Evolutionary conservation across 225 moss, liverwort and hornwort species (phyloP).

Genomic region (Asterella californica): DNA sequence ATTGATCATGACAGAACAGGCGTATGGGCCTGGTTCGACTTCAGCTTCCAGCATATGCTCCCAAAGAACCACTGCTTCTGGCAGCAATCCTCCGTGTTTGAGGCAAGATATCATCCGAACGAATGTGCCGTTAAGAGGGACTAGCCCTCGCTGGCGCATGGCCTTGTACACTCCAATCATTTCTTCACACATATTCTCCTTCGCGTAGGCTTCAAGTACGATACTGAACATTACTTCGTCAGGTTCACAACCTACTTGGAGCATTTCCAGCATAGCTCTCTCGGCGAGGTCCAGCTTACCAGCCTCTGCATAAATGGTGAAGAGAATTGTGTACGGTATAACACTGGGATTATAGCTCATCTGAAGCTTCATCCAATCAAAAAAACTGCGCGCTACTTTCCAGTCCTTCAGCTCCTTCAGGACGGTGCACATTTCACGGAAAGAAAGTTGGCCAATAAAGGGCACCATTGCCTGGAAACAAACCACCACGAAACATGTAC

Average conservation of each 20-base stretch:
- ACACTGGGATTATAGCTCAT: constrained; percentile 79
- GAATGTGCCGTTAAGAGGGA: constrained; percentile 64
- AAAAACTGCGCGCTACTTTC: constrained; percentile 71
- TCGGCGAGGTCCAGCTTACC: constrained; percentile 83
- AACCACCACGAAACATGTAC: constrained; percentile 10
- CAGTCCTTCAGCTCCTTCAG: constrained; percentile 89
- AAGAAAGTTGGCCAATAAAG: constrained; percentile 63
- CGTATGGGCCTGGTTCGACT: constrained; percentile 52
- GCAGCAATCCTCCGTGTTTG: constrained; percentile 48
- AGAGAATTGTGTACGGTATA: constrained; percentile 83
- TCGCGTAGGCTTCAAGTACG: constrained; percentile 70
- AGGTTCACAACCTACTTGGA: constrained; percentile 76
- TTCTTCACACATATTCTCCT: constrained; percentile 58
- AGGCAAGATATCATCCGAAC: constrained; percentile 70
- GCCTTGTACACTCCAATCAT: constrained; percentile 78
- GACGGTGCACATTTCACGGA: constrained; percentile 86
- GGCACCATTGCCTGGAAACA: constrained; percentile 68
- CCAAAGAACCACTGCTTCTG: constrained; percentile 68
- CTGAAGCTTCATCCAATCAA: constrained; percentile 99
- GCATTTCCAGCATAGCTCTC: constrained; percentile 75
- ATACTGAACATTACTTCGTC: constrained; percentile 69
- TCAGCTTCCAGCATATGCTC: constrained; percentile 73
- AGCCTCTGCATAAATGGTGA: constrained; percentile 69
- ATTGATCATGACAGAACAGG: constrained; percentile 63
- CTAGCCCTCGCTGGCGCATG: constrained; percentile 78